phyloP scores from a whole-genome alignment of 768 basidiomycete species.

The Boletellus ananiceps region DNA sequence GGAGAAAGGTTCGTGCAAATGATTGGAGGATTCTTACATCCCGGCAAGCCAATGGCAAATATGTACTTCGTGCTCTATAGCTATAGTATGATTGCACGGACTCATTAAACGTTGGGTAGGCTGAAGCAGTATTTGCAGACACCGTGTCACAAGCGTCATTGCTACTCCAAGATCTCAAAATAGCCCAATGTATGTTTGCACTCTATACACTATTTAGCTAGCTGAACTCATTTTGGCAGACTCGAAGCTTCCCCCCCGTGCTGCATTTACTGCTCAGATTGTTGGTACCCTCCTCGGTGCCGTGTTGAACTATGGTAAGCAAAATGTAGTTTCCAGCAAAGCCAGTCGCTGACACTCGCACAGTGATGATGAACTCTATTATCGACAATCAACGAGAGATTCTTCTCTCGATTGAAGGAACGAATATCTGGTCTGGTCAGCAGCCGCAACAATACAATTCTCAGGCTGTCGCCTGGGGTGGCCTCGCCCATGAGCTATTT shows the following conservation, averaged over 20 bases:
- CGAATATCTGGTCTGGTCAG: constrained; percentile 34
- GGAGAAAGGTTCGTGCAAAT: no score
- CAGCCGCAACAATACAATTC: constrained; percentile 30
- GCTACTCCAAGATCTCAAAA: no score
- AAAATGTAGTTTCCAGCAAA: not conserved
- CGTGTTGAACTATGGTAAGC: constrained; percentile 42
- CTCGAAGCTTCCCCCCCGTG: constrained; percentile 59
- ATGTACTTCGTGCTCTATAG: no score
- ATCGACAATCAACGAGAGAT: constrained; percentile 47
- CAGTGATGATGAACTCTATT: constrained; percentile 58
- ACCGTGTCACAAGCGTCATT: no score
- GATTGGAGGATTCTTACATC: no score
- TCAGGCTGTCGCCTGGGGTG: constrained; percentile 38
- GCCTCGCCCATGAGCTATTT: constrained; percentile 34
- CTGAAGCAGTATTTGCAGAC: no score
- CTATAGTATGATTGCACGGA: no score
- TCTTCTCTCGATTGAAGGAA: constrained; percentile 51
- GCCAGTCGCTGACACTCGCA: constrained; percentile 11
- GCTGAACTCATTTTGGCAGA: constrained; percentile 18
- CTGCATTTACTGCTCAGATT: constrained; percentile 56
- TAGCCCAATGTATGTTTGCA: no score
- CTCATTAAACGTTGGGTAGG: no score
- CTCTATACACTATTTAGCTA: no score
- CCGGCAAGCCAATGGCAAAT: no score
- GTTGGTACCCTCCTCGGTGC: constrained; percentile 53